Evolutionary conservation across 2,329 filamentous ascomycete genomes (phyloP).

Genomic region (Zopfia rhizophila): DNA sequence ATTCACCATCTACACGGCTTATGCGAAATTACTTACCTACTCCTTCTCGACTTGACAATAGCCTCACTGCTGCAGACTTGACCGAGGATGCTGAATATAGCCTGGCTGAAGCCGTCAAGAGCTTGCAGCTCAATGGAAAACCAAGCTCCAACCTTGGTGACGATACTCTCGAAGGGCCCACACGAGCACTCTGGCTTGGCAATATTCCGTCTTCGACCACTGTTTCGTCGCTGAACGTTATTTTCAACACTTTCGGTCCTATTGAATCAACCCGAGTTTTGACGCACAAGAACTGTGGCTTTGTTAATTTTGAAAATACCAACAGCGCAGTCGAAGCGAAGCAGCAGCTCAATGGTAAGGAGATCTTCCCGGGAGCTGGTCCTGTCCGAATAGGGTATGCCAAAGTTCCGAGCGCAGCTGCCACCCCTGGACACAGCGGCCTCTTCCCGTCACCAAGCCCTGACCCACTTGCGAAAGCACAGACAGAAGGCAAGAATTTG

Average conservation of each 20-base stretch:
- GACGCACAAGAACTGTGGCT: slow-evolving; percentile 98
- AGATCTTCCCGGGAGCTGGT: slow-evolving; percentile 96
- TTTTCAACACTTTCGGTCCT: slow-evolving; percentile 92
- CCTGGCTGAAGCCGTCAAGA: slow-evolving; percentile 82
- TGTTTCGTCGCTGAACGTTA: slow-evolving; percentile 90
- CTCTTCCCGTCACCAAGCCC: slow-evolving; percentile 91
- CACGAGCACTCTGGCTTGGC: slow-evolving; percentile 93
- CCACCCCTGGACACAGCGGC: slow-evolving; percentile 88
- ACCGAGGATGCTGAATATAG: slow-evolving; percentile 82
- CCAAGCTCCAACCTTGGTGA: slow-evolving; percentile 73
- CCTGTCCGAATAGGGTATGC: slow-evolving; percentile 97
- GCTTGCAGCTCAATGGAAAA: slow-evolving; percentile 77
- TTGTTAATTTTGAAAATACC: slow-evolving; percentile 94
- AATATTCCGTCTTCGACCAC: slow-evolving; percentile 98
- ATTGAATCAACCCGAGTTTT: slow-evolving; percentile 93
- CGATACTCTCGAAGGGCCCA: slow-evolving; percentile 88
- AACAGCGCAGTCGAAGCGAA: slow-evolving; percentile 93
- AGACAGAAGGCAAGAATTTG: slow-evolving; percentile 54
- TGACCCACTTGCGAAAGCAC: slow-evolving; percentile 75
- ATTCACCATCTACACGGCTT: slow-evolving; percentile 74
- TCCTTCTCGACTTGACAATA: slow-evolving; percentile 78
- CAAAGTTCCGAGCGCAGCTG: slow-evolving; percentile 89
- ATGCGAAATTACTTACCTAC: slow-evolving; percentile 79
- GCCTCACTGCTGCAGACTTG: slow-evolving; percentile 79
- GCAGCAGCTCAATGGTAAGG: slow-evolving; percentile 89